These are phyloP conservation scores for Trichoderma endophyticum DNA, from an alignment of 2,329 filamentous ascomycete species.

Conservation along the genomic window DNA sequence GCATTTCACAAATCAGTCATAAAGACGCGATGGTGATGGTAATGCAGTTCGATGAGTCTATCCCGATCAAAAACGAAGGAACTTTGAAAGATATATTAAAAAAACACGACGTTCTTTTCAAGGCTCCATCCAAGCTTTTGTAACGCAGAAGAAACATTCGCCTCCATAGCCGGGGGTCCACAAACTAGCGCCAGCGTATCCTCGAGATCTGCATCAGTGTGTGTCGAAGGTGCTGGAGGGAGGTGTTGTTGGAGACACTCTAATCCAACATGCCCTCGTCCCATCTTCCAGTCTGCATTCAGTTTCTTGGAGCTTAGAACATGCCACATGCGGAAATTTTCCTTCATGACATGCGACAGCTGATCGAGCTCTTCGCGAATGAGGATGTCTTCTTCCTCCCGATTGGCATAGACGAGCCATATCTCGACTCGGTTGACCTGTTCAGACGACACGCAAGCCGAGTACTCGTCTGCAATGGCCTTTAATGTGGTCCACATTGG, in stretches of 20 bases:
- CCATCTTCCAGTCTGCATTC: not conserved
- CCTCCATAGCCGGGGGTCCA: not conserved
- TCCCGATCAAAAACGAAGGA: not conserved
- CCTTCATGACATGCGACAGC: not conserved
- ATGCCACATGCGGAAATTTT: not conserved
- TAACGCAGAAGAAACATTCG: not conserved
- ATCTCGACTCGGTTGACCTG: conserved; percentile 59
- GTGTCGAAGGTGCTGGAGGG: not conserved
- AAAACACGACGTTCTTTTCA: not conserved
- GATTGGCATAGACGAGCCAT: conserved; percentile 76
- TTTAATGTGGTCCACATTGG: conserved; percentile 77
- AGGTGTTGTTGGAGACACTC: not conserved
- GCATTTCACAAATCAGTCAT: not conserved
- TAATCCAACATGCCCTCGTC: not conserved
- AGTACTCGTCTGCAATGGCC: conserved; percentile 39
- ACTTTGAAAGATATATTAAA: not conserved
- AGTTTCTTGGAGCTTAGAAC: not conserved
- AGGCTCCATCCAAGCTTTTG: not conserved
- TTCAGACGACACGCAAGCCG: conserved; percentile 16
- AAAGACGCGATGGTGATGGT: not conserved
- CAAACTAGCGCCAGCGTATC: conserved; percentile 1
- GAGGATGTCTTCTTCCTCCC: conserved; percentile 76
- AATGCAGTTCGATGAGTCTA: not conserved
- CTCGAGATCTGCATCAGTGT: not conserved
- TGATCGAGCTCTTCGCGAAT: conserved; percentile 44